Evolutionary conservation across 139 green algal species (phyloP), one percentile per base, ranked within the genome.

Genomic region (Closterium sp.): DNA sequence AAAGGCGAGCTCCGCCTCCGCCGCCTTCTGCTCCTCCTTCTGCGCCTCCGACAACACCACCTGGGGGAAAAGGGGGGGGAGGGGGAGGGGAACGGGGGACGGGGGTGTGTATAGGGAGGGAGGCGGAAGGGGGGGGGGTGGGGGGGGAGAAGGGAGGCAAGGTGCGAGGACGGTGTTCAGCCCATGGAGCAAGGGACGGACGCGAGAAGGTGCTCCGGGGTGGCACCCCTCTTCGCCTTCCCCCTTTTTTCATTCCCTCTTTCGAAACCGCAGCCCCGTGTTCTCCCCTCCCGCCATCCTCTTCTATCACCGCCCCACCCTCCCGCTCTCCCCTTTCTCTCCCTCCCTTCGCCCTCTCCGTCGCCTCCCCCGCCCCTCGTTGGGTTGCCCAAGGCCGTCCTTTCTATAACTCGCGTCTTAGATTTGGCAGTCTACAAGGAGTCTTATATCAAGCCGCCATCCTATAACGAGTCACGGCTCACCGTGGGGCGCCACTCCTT

Each of bases 401-500:
- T n/a, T n/a, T n/a, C n/a, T n/a, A n/a, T n/a, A n/a, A n/a, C n/a
- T n/a, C n/a, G n/a, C n/a, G n/a, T n/a, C n/a, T n/a, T n/a, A n/a
- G n/a, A n/a, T n/a, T n/a, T n/a, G n/a, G n/a, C n/a, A n/a, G n/a
- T n/a, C n/a, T n/a, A n/a, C n/a, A n/a, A n/a, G n/a, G n/a, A n/a
- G n/a, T n/a, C n/a, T n/a, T n/a, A n/a, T n/a, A n/a, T n/a, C n/a
- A n/a, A n/a, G n/a, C n/a, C n/a, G n/a, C n/a, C n/a, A n/a, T n/a
- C n/a, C n/a, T n/a, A n/a, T n/a, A n/a, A n/a, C n/a, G n/a, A n/a
- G n/a, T n/a, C n/a, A n/a, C n/a, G n/a, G n/a, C n/a, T n/a, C n/a
- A n/a, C n/a, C n/a, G n/a, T 85, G 33, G 92, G 90, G 30, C 94
- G 91, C 92, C 92, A 94, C 36, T 94, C 92, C 38, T 94, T 94